Evolutionary conservation across 2,329 filamentous ascomycete species (phyloP).

Genomic region (Exophiala calicioides): DNA sequence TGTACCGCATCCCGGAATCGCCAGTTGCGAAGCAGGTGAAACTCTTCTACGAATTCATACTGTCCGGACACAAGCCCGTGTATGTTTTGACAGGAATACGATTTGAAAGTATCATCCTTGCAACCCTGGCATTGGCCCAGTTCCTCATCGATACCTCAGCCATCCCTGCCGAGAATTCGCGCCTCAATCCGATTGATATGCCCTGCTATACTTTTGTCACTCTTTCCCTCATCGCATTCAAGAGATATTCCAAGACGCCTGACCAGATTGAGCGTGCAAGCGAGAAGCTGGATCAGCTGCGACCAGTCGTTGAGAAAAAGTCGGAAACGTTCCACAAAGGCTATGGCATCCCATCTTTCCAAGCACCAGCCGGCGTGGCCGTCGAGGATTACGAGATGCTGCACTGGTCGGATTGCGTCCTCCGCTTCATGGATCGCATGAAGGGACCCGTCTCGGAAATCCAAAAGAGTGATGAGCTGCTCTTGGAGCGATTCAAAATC

Average conservation of each 20-base stretch:
- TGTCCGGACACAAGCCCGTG: not conserved
- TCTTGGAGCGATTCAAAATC: too few species aligned
- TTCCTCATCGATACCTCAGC: slow-evolving; percentile 7
- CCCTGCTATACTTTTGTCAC: slow-evolving; percentile 19
- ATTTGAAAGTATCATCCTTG: slow-evolving; percentile 1
- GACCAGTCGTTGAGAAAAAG: slow-evolving; percentile 15
- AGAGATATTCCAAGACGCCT: not conserved
- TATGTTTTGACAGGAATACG: not conserved
- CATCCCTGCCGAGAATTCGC: not conserved
- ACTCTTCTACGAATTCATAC: slow-evolving; percentile 1
- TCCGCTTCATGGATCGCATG: too few species aligned
- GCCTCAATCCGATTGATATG: slow-evolving; percentile 23
- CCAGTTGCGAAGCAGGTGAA: too few species aligned
- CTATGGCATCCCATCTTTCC: slow-evolving; percentile 21
- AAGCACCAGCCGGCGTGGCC: not conserved
- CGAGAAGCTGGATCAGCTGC: slow-evolving; percentile 7
- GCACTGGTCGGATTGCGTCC: slow-evolving; percentile 23
- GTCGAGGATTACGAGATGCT: slow-evolving; percentile 8
- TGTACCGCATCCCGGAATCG: too few species aligned
- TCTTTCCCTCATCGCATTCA: slow-evolving; percentile 21
- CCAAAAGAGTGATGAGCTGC: too few species aligned
- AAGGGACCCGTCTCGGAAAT: too few species aligned
- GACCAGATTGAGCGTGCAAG: slow-evolving; percentile 6
- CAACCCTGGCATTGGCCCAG: too few species aligned
- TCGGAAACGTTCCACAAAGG: slow-evolving; percentile 18